Conservation (phyloP, 805 yeast species). For the Nakazawaea siamensis region DNA sequence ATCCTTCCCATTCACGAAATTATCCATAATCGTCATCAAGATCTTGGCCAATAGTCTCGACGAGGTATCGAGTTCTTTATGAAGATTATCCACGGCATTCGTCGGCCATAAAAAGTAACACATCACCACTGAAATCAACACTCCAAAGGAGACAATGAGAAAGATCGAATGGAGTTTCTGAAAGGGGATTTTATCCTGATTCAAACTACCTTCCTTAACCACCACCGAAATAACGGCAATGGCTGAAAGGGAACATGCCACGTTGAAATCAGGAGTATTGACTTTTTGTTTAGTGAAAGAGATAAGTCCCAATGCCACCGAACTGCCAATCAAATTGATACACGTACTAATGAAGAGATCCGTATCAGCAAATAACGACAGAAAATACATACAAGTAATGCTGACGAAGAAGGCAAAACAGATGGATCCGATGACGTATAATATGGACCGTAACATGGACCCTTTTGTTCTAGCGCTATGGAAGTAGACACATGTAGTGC, state of each 20-base stretch:
- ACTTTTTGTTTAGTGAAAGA: conserved; percentile 65
- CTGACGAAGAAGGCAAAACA: conserved; percentile 46
- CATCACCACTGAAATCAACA: conserved; percentile 44
- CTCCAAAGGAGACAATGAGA: conserved; percentile 52
- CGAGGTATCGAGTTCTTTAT: conserved; percentile 38
- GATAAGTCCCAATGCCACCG: conserved; percentile 52
- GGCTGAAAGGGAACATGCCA: conserved; percentile 73
- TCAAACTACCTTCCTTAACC: conserved; percentile 64
- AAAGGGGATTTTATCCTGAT: conserved; percentile 49
- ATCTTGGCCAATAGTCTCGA: conserved; percentile 44
- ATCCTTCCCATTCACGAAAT: conserved; percentile 42
- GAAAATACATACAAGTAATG: conserved; percentile 39
- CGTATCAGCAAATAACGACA: conserved; percentile 34
- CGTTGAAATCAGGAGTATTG: conserved; percentile 61
- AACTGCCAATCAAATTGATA: conserved; percentile 46
- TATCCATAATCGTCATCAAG: conserved; percentile 34
- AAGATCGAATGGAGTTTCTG: conserved; percentile 45
- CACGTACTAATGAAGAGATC: conserved; percentile 44
- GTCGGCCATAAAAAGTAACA: conserved; percentile 64
- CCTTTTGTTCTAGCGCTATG: conserved; percentile 78
- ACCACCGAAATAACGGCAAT: conserved; percentile 64
- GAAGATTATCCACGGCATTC: conserved; percentile 40
- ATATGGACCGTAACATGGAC: conserved; percentile 66
- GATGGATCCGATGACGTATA: conserved; percentile 50
- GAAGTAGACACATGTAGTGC: conserved; percentile 79